phyloP scores from a whole-genome alignment of 2,329 filamentous ascomycete species.

The Aureobasidium sp. region DNA sequence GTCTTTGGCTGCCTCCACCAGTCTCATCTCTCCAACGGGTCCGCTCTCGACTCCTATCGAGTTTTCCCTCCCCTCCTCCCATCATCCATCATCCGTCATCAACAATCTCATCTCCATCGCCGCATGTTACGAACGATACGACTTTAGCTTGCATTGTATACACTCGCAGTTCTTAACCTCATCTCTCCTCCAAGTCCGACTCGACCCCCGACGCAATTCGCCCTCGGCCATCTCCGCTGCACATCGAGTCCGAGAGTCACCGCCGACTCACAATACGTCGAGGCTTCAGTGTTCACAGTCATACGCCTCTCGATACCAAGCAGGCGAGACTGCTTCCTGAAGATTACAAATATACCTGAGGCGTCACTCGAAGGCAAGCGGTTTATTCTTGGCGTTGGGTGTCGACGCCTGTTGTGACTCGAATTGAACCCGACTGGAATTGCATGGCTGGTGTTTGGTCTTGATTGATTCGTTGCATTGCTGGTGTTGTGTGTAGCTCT shows the following conservation, averaged over 20 bases:
- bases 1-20: neutral
- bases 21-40: neutral
- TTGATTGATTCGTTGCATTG: conserved; percentile 12
- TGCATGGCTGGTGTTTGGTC: conserved; percentile 15
- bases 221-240: neutral
- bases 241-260: neutral
- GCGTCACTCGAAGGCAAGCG: neutral
- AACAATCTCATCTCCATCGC: conserved; percentile 15
- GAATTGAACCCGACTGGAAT: neutral
- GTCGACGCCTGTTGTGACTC: conserved; percentile 9
- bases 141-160: conserved; percentile 14
- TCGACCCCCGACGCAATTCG: neutral
- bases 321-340: neutral
- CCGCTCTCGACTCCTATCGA: conserved; percentile 13
- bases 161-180: conserved; percentile 8
- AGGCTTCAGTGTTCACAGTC: neutral
- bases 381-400: conserved; percentile 5
- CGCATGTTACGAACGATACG: conserved; percentile 15
- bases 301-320: neutral
- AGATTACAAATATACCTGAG: neutral
- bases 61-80: conserved; percentile 1
- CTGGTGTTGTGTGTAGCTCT: conserved; percentile 13
- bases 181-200: neutral
- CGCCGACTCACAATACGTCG: neutral
- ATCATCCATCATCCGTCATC: conserved; percentile 16